Percentiles rank a stretch among this genome's conserved stretches.
phyloP scores from a whole-genome alignment of 1,284 basidiomycete species.

The Ceratobasidium sp. region DNA sequence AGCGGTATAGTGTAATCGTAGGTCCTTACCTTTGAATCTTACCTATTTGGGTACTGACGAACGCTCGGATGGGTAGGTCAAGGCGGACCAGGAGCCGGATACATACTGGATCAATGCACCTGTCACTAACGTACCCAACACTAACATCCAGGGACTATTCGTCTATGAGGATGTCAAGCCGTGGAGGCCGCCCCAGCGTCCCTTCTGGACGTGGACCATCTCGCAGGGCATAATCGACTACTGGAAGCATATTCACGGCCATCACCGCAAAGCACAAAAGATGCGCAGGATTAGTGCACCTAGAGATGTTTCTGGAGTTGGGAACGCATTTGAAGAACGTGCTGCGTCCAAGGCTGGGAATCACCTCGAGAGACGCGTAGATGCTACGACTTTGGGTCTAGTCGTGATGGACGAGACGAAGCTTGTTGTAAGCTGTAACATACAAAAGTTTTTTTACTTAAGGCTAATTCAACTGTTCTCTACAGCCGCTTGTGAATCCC shows the following conservation, averaged over 20 bases:
- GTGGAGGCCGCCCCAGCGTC: slow-evolving; percentile 19
- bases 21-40: slow-evolving; percentile 26
- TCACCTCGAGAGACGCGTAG: slow-evolving; percentile 23
- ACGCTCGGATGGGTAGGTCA: slow-evolving; percentile 52
- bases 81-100: slow-evolving; percentile 59
- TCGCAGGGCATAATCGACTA: slow-evolving; percentile 17
- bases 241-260: slow-evolving; percentile 31
- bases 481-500: slow-evolving; percentile 55
- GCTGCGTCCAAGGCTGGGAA: background rate
- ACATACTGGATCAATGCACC: slow-evolving; percentile 64
- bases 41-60: slow-evolving; percentile 2
- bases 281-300: background rate
- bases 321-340: background rate
- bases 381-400: slow-evolving; percentile 17
- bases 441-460: background rate
- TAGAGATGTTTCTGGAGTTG: slow-evolving; percentile 1
- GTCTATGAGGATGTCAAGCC: slow-evolving; percentile 37
- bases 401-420: slow-evolving; percentile 40
- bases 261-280: slow-evolving; percentile 25
- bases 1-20: slow-evolving; percentile 61
- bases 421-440: slow-evolving; percentile 24
- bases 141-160: slow-evolving; percentile 41
- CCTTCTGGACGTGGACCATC: slow-evolving; percentile 14
- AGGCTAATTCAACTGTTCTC: background rate
- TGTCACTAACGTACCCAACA: slow-evolving; percentile 51